Evolutionary conservation across 768 basidiomycete genomes (phyloP).

Genomic region (Mycena kentingensis): DNA sequence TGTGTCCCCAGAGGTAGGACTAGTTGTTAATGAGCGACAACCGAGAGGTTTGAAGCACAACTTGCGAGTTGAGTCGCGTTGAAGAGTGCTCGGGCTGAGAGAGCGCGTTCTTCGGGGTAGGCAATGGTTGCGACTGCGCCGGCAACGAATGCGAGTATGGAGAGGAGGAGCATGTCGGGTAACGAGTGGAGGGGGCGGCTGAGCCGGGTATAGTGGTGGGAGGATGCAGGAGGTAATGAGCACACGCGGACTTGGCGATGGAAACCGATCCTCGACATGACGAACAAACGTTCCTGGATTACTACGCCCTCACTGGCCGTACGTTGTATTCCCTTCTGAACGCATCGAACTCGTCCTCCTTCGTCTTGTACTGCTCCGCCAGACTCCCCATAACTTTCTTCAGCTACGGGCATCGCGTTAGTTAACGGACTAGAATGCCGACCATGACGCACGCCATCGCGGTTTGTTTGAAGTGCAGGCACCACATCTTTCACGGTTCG

Average conservation of each 20-base stretch:
- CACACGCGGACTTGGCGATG: not conserved
- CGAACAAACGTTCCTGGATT: too few species aligned
- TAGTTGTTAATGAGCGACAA: too few species aligned
- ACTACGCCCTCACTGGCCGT: constrained; percentile 42
- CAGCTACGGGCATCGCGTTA: constrained; percentile 54
- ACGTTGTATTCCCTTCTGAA: constrained; percentile 82
- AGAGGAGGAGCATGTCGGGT: not conserved
- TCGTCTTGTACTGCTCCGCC: constrained; percentile 84
- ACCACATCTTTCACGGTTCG: constrained; percentile 94
- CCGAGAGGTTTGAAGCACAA: too few species aligned
- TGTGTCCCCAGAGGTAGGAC: constrained; percentile 44
- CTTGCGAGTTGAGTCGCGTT: not conserved
- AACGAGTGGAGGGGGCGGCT: not conserved
- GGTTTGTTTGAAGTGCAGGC: constrained; percentile 86
- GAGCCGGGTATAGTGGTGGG: not conserved
- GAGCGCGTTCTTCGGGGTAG: not conserved
- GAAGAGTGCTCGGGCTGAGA: not conserved
- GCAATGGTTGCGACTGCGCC: not conserved
- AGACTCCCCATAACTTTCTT: constrained; percentile 76
- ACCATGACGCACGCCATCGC: constrained; percentile 68
- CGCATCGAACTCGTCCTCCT: constrained; percentile 79
- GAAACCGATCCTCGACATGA: not conserved
- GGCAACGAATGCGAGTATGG: not conserved
- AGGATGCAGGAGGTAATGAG: not conserved
- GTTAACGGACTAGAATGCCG: constrained; percentile 11